Base-by-base conservation (phyloP, 1,284 basidiomycete species). In the Exsudoporus floridanus region DNA sequence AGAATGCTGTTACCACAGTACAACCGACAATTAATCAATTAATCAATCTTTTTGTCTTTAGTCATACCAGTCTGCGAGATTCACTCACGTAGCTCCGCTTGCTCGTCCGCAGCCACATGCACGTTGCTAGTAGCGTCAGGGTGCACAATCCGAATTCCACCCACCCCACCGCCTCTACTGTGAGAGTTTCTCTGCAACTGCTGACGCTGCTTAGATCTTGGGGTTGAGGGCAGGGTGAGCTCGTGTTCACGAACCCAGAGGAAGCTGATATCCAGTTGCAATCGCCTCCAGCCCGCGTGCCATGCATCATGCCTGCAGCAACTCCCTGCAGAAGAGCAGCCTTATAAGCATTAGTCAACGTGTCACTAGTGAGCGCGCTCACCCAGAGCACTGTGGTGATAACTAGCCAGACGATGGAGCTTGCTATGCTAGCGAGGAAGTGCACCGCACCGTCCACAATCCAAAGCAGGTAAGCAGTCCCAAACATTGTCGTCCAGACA, bases 101-200 rank as follows among this genome's bases (percentile, higher is more conserved):
- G 51, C 70, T 75, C 30, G 71, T 72, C 18, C 72, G 72, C 59
- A 86, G 70, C 86, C 87, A 90, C 56, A 82, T 58, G 56, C 82
- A 77, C 13, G 87, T 86, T 30, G 77, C 74, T 7, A 77, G 47
- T 43, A 88, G 66, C 10, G 84, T 82, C 52, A 84, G 49, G n/a
- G 76, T 56, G 57, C 82, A 85, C n/a, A 90, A 65, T n/a, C 75
- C 77, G 56, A 88, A 83, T 58, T 88, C 84, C 45, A 83, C 80
- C 87, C 88, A 90, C 7, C 86, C 86, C 23, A 90, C 64, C 1
- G 83, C 83, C 67, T 86, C 84, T 13, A 88, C 82, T 8, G 86
- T 86, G 54, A 89, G 70, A 3, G 79, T 79, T 65, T 89, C 82
- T 57, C 84, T 77, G 67, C 87, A 90, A 59, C 83, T 86, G 61